Evolutionary conservation across 768 basidiomycete genomes (phyloP).

Genomic region (Pleurotus giganteus): DNA sequence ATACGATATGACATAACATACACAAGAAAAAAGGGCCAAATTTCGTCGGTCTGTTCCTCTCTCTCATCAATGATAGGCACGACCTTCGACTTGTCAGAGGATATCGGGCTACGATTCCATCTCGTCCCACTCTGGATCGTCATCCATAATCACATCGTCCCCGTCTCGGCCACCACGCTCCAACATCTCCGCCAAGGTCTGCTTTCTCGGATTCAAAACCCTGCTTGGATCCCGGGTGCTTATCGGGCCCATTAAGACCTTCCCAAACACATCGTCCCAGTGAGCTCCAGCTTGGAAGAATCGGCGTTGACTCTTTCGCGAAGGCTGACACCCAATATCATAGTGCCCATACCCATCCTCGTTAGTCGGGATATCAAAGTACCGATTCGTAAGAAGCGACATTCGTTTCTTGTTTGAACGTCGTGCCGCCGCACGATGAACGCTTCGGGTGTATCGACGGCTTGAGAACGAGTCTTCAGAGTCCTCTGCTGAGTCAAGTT

Average conservation of each 20-base stretch:
- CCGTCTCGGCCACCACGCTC: slow-evolving; percentile 21
- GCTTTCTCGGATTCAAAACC: slow-evolving; percentile 9
- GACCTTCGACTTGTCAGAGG: not conserved
- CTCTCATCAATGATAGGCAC: not conserved
- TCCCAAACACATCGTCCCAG: slow-evolving; percentile 32
- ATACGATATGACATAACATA: too few species aligned
- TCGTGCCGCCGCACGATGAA: slow-evolving; percentile 22
- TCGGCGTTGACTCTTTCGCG: slow-evolving; percentile 38
- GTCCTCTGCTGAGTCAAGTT: slow-evolving; percentile 37
- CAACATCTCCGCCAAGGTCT: slow-evolving; percentile 17
- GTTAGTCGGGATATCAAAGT: slow-evolving; percentile 46
- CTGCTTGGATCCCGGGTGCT: slow-evolving; percentile 15
- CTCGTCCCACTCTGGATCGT: slow-evolving; percentile 24
- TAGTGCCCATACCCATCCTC: slow-evolving; percentile 43
- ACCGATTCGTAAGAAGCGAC: slow-evolving; percentile 65
- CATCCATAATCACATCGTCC: slow-evolving; percentile 21
- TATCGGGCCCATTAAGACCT: slow-evolving; percentile 20
- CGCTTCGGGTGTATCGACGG: slow-evolving; percentile 22
- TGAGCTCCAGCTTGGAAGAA: slow-evolving; percentile 49
- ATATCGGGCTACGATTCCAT: slow-evolving; percentile 8
- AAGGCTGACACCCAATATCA: slow-evolving; percentile 28
- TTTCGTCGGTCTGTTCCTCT: not conserved
- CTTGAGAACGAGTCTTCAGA: slow-evolving; percentile 45
- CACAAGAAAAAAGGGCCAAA: not conserved
- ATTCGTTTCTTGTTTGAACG: slow-evolving; percentile 49